Conservation (phyloP, 139 green algal genomes). For the Micractinium conductrix region DNA sequence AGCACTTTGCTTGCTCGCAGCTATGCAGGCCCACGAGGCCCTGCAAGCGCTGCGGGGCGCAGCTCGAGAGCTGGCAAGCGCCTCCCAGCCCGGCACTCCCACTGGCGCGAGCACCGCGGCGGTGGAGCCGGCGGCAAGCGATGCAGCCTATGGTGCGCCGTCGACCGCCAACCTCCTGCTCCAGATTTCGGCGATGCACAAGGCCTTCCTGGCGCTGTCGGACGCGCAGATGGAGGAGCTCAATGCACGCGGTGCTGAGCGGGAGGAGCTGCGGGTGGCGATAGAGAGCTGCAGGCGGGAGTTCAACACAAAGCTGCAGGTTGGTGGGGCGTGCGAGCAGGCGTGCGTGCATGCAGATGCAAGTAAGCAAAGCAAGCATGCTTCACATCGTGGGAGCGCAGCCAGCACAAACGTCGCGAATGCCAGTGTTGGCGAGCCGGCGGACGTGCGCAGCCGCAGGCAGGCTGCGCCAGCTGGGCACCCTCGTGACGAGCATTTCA, state of each 20-base stretch:
- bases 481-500: too few species aligned
- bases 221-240: constrained; percentile 41
- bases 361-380: too few species aligned
- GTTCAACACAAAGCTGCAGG: background rate
- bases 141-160: too few species aligned
- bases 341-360: too few species aligned
- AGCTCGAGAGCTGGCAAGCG: background rate
- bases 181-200: constrained; percentile 41
- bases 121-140: background rate
- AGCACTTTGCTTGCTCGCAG: background rate
- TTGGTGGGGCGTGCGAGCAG: too few species aligned
- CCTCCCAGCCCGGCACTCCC: constrained; percentile 1
- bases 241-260: background rate
- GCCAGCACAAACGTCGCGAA: too few species aligned
- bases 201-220: constrained; percentile 39
- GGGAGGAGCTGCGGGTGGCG: background rate
- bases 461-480: too few species aligned
- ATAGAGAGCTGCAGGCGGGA: background rate
- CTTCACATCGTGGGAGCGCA: too few species aligned
- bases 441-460: too few species aligned
- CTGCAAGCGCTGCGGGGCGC: constrained; percentile 1
- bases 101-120: background rate
- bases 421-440: too few species aligned
- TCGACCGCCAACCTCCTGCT: constrained; percentile 7
- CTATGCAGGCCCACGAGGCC: background rate